Evolutionary conservation across 2,329 filamentous ascomycete genomes (phyloP), one percentile per base, ranked within the genome.

Genomic region (Thelonectria discophora): DNA sequence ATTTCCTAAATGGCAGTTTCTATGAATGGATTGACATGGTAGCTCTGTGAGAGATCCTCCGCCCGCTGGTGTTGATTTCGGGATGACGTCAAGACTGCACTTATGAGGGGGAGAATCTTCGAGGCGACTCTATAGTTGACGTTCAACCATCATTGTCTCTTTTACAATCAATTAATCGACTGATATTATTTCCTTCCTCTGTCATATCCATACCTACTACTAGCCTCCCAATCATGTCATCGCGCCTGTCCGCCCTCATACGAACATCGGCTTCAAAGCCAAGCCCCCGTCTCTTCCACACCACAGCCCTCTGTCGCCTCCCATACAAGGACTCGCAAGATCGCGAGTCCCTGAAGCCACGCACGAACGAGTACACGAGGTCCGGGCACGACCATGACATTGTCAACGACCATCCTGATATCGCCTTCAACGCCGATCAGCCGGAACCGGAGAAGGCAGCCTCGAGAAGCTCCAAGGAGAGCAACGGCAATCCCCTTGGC

Each of bases 341-440:
- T 72, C 84, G 87, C 53, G 83, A 89, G 65, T 82, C 82, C 3
- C 82, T 96, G 34, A 86, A 90, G 60, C 87, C 90, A 0, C 81
- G 86, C 34, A 77, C 84, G 2, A 86, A 84, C 55, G 91, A 96
- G 73, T 86, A 89, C 76, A 86, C 86, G 59, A 87, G 89, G 72
- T 88, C 86, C 51, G 90, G 87, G 3, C 86, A 86, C 0, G 91
- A 90, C 68, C 81, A 88, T 47, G 82, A 85, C 45, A 78, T 79
- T 12, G 83, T 88, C 0, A 81, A 84, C 0, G 79, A 82, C 30
- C 79, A 84, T 58, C 74, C 80, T 3, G 81, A 88, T 43, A 84
- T 88, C 0, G 89, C 93, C 1, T 96, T 91, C 76, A 84, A 92
- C 73, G 86, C 88, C 0, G 77, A 81, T 57, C 86, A 86, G 74